These are phyloP conservation scores for Bruguiera parviflora DNA, from an alignment of 345 rosid genomes.

Conservation along the genomic window DNA sequence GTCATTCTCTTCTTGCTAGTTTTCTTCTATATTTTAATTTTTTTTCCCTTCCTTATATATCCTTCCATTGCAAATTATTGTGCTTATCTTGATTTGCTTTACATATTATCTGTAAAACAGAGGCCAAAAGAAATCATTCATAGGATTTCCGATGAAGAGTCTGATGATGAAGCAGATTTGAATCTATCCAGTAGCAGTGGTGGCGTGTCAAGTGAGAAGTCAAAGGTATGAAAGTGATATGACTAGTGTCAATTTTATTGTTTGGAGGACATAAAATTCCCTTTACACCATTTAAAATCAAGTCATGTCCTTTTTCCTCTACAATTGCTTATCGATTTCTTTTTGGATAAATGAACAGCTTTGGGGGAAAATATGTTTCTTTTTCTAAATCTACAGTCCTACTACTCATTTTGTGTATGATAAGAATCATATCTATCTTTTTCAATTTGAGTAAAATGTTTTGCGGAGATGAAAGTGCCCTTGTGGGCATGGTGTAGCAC, in stretches of 20 bases:
- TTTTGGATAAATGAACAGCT: no score
- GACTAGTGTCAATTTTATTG: neutral
- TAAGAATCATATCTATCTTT: no score
- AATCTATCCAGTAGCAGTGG: conserved; percentile 20
- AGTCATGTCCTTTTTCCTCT: no score
- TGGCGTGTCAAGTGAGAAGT: conserved; percentile 14
- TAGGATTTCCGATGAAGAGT: conserved; percentile 59
- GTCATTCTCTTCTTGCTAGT: conserved; percentile 4
- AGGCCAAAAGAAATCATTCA: conserved; percentile 44
- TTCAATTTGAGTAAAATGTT: no score
- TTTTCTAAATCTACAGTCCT: no score
- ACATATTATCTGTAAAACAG: conserved; percentile 22
- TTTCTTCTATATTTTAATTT: neutral
- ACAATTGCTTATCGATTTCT: no score
- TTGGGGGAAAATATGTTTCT: no score
- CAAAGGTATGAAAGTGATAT: conserved; percentile 22
- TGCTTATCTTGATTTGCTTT: conserved; percentile 9
- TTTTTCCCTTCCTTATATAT: neutral
- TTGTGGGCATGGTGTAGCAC: no score
- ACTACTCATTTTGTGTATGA: no score
- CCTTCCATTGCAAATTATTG: neutral
- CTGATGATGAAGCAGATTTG: conserved; percentile 38
- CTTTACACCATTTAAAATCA: neutral
- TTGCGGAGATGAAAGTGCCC: no score
- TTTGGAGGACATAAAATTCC: neutral